These are phyloP conservation scores for Trichoderma virens DNA, from an alignment of 495 filamentous ascomycete species.

Conservation along the genomic window DNA sequence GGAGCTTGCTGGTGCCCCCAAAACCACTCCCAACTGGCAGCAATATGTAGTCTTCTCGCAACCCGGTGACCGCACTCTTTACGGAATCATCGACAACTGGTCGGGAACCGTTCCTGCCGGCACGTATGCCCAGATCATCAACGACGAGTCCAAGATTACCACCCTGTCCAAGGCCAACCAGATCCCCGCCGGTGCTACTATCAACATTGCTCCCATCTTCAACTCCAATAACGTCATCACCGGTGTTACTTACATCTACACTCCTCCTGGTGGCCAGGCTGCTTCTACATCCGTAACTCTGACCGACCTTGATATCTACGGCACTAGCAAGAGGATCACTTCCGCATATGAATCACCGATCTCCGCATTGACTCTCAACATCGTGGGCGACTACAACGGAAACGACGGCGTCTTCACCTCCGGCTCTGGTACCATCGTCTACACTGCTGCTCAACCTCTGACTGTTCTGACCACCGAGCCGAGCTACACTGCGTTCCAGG, in stretches of 20 bases:
- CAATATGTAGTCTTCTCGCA: not conserved
- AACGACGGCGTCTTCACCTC: not conserved
- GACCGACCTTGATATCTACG: not conserved
- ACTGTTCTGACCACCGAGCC: not conserved
- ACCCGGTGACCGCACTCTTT: not conserved
- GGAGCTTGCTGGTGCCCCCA: not conserved
- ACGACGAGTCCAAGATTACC: not conserved
- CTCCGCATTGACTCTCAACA: not conserved
- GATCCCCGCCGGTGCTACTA: not conserved
- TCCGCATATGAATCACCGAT: not conserved
- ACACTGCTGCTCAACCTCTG: not conserved
- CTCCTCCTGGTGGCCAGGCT: not conserved
- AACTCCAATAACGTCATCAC: not conserved
- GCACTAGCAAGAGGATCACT: not conserved
- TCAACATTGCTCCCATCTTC: not conserved
- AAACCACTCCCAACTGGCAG: not conserved
- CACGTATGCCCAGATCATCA: not conserved
- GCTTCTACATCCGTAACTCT: not conserved
- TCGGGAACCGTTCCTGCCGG: not conserved
- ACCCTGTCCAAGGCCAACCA: not conserved
- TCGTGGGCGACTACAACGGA: not conserved
- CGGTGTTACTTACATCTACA: not conserved
- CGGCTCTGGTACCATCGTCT: not conserved
- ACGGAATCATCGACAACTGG: not conserved
- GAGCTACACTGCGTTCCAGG: not conserved